These are phyloP conservation scores for Grigorovia yakushimaensis DNA, from an alignment of 805 yeast genomes.

Conservation along the genomic window DNA sequence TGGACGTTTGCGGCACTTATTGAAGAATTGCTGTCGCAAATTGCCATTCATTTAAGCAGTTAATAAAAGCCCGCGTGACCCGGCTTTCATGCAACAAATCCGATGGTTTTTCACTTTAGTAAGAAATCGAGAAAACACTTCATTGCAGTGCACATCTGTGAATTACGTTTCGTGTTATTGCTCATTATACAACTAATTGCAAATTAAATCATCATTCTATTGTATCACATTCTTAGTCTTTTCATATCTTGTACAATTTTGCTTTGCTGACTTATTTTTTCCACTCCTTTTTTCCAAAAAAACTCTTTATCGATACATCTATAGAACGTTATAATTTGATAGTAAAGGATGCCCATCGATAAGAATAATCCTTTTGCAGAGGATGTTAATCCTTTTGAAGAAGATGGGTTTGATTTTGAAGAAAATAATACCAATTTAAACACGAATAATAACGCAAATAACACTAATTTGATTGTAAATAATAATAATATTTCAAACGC, in stretches of 20 bases:
- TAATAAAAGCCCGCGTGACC: no score
- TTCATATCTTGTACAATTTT: no score
- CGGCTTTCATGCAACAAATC: not conserved
- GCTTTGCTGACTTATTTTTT: not conserved
- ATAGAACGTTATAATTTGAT: not conserved
- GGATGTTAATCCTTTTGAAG: conserved; percentile 16
- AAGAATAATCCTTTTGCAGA: conserved; percentile 4
- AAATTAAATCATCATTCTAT: no score
- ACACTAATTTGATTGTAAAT: not conserved
- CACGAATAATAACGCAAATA: not conserved
- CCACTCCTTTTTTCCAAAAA: not conserved
- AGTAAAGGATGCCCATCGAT: conserved; percentile 2
- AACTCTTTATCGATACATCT: not conserved
- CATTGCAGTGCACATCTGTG: not conserved
- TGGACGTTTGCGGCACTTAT: no score
- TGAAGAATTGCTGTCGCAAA: no score
- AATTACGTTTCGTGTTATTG: not conserved
- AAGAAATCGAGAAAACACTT: not conserved
- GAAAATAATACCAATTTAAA: conserved; percentile 3
- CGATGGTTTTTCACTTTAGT: not conserved
- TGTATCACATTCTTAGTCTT: no score
- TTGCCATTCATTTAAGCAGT: no score
- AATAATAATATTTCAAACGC: not conserved
- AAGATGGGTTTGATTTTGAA: conserved; percentile 20
- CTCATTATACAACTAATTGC: no score